Evolutionary conservation across 495 filamentous ascomycete species (phyloP), one percentile per base, ranked within the genome.

Genomic region (Aspergillus incahuasiensis): DNA sequence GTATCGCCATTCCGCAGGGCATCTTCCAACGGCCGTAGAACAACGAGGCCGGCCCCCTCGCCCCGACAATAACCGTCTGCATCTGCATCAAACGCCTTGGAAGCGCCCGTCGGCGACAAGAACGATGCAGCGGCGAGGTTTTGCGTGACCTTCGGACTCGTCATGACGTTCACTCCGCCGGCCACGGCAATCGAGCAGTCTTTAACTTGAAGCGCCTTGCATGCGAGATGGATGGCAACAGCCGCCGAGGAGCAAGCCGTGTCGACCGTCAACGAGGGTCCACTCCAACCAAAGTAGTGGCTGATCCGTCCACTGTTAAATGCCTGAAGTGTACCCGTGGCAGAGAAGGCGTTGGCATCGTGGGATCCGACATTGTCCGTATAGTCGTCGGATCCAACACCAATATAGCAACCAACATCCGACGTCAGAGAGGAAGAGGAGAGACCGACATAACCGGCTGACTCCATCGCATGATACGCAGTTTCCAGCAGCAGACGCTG

Each of bases 381-480:
- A 43, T 77, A 76, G 32, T 77, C 70, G 4, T 35, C 53, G 0
- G 52, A 24, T 8, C 59, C 46, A 2, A 65, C 64, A 1, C 74
- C 74, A n/a, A 78, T 19, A 51, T 62, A 74, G 41, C 73, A 66
- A 8, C 68, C 68, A 5, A 68, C 47, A n/a, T 64, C 51, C n/a
- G n/a, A n/a, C n/a, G n/a, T n/a, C n/a, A n/a, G n/a, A n/a, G n/a
- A n/a, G n/a, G n/a, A n/a, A n/a, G n/a, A n/a, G n/a, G n/a, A n/a
- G n/a, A n/a, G n/a, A n/a, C n/a, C n/a, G n/a, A n/a, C n/a, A 5
- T 76, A 59, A 6, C 78, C 80, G 2, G 69, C 79, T 39, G 74
- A 74, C 55, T 88, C 85, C 1, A 88, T 57, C 0, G 74, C 74
- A 55, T 88, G 80, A 30, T 82, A 86, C 6, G 75, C 74, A 1